Evolutionary conservation across 306 rosid genomes (phyloP).

Genomic region (Medicago arabica): DNA sequence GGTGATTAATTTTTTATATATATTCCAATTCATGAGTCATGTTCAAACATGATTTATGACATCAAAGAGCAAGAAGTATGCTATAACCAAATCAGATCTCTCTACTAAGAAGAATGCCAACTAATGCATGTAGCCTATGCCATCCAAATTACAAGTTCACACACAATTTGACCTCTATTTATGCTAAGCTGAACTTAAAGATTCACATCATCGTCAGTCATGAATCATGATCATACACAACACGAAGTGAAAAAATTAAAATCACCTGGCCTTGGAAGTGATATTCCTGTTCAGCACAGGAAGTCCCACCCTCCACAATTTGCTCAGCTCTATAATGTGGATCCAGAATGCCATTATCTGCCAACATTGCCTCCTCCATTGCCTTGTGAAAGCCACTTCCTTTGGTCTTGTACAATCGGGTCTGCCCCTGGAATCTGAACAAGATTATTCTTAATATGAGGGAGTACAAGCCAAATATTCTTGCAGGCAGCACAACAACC

Average conservation of each 20-base stretch:
- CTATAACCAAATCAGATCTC: not conserved
- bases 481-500: slow-evolving; percentile 5
- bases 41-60: slow-evolving; percentile 15
- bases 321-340: slow-evolving; percentile 44
- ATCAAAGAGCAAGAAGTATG: slow-evolving; percentile 2
- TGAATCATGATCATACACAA: not conserved
- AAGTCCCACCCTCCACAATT: slow-evolving; percentile 47
- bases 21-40: not conserved
- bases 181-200: not conserved
- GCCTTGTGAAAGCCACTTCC: slow-evolving; percentile 77
- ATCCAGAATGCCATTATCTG: slow-evolving; percentile 68
- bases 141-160: slow-evolving; percentile 12
- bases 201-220: not conserved
- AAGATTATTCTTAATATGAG: slow-evolving; percentile 17
- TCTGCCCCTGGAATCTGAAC: slow-evolving; percentile 85
- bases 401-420: slow-evolving; percentile 72
- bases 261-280: slow-evolving; percentile 54
- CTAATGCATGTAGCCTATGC: slow-evolving; percentile 17
- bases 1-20: not conserved
- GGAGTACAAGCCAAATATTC: slow-evolving; percentile 5
- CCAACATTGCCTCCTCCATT: slow-evolving; percentile 86
- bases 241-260: slow-evolving; percentile 34
- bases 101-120: slow-evolving; percentile 16
- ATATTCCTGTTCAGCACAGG: slow-evolving; percentile 47
- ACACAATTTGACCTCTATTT: not conserved